Evolutionary conservation across 2,329 filamentous ascomycete species (phyloP), one percentile per base, ranked within the genome.

Genomic region (Aspergillus ibericus): DNA sequence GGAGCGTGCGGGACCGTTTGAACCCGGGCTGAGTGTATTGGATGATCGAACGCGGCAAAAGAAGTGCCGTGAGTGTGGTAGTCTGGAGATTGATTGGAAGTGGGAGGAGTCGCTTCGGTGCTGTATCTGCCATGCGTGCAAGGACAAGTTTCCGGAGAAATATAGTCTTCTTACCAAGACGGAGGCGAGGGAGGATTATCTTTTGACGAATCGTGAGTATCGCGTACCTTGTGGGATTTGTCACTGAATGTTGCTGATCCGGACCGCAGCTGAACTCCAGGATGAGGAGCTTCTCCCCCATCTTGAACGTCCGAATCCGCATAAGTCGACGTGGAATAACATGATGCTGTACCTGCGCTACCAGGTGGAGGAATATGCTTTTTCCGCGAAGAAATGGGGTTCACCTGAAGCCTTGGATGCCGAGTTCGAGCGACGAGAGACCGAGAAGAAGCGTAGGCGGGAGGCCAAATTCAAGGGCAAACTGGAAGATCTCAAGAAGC

Each of bases 321-420:
- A 97, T 77, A 97, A 97, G 74, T 87, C 90, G 0, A 92, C 93
- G 59, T 99, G 92, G 91, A 92, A 97, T 75, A 92, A 96, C 80
- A 99, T 99, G 95, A 96, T 96, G 88, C 84, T 99, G 2, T 99
- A 95, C 72, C 81, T 99, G 20, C 89, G 95, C 0, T 96, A 87
- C 60, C 95, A 99, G 72, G 91, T 99, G 2, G 95, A 99, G 72
- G 92, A 92, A 57, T 97, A 97, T 71, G 95, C 93, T 0, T 88
- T 98, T 68, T 86, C 80, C 0, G 76, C 83, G 1, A 87, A 86
- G 64, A 97, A 97, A 78, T 99, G 95, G 95, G 95, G 95, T 0
- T 92, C 89, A 0, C 77, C 90, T 0, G 92, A 95, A 70, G 90
- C 88, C 0, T 78, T 98, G 4, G 95, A 98, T 71, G 91, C 85